Base-by-base conservation (phyloP, 306 rosid genomes). In the Benincasa hispida region DNA sequence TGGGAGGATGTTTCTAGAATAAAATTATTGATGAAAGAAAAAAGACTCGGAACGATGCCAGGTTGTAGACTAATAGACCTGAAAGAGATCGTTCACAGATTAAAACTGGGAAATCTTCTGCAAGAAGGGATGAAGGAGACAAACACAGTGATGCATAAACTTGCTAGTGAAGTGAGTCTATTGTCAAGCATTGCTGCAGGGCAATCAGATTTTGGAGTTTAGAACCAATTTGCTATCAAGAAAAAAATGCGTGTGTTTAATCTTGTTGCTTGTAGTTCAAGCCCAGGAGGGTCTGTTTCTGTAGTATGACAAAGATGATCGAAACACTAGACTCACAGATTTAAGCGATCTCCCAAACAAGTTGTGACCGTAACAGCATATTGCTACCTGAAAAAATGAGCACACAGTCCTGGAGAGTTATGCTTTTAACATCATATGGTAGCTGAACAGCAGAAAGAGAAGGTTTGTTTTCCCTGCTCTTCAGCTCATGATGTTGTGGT, bases 21-120 rank as follows among this genome's bases (percentile, higher is more conserved):
- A n/a, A 89, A 81, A 82, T 76, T 83, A 21, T 24, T 79, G 79
- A 78, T 90, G 83, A 92, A 83, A 82, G 85, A 81, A 79, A 88
- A 58, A 76, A 45, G 72, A 61, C 15, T 86, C 2, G 87, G 84
- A 56, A 79, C 82, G 21, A 74, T 79, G 79, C 91, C 93, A 0
- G 91, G 96, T 69, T 87, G 88, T 85, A 79, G 79, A 84, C 91
- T 92, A 73, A 79, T 81, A 68, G 96, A 92, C 65, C 75, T 92
- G 87, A 90, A 88, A 54, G 81, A 88, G 32, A 83, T 87, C 67
- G 93, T 92, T 61, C 93, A 88, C 79, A 74, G 80, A 35, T 81
- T 87, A 61, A 84, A 80, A 83, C 84, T 87, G 53, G 79, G 86
- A 27, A 60, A 82, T 55, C 63, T 30, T 76, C 78, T 61, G 63